Evolutionary conservation across 305 asterid genomes (phyloP), one percentile per base, ranked within the genome.

Genomic region (Fraxinus angustifolia): DNA sequence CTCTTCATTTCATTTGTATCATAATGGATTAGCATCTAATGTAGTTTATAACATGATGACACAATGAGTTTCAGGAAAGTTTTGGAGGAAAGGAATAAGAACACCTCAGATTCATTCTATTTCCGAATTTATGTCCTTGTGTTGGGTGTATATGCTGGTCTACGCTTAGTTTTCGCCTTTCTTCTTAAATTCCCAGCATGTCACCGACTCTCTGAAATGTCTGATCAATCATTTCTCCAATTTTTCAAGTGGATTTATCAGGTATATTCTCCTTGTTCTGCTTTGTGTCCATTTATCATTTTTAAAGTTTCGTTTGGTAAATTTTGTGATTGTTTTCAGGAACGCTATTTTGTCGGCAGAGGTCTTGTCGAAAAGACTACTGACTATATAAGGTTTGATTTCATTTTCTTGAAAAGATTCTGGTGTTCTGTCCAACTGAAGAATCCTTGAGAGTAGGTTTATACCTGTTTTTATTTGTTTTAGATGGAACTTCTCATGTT

Each of bases 231-330:
- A 23, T 94, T 96, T 88, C 94, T 96, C 85, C 99, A 96, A 85
- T 93, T 96, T 85, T 96, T 96, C 89, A 96, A 96, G 90, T 96
- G 99, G 99, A 94, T 96, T 80, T 96, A 91, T 88, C 94, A 94
- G 99, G 99, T 92, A 87, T n/a, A 38, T 72, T 70, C 42, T 71
- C 87, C 71, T 78, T 79, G 58, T 45, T 10, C 17, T 38, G 40
- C 50, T 11, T 38, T 26, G 76, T 74, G 42, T 76, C 67, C 23
- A 7, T 21, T 65, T 50, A 34, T 84, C 14, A 73, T 11, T n/a
- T 50, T 31, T 73, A 38, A 65, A 14, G 75, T 71, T 48, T 76
- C 71, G 28, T 74, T 53, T 70, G 17, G 26, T 82, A 78, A 65
- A 50, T 77, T 80, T 50, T 81, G 75, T 81, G 73, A 78, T 78